Evolutionary conservation across 306 rosid genomes (phyloP).

Genomic region (Adenanthera pavonina): DNA sequence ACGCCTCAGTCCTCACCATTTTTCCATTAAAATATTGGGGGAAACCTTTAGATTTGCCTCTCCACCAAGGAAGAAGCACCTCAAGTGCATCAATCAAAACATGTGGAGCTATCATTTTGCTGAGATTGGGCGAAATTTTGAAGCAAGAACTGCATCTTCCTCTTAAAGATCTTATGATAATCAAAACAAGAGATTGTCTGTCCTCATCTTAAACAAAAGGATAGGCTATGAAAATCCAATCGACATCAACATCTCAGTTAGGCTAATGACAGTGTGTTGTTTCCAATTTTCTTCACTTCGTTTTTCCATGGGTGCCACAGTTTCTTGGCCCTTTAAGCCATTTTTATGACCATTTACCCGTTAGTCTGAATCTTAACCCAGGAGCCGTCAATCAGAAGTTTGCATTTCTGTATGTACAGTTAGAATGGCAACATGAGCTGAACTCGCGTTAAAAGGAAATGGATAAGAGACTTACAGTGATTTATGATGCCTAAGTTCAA

Average conservation of each 20-base stretch:
- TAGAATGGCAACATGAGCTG: not conserved
- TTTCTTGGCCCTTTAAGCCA: not conserved
- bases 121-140: slow-evolving; percentile 48
- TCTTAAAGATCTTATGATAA: slow-evolving; percentile 45
- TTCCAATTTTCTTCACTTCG: slow-evolving; percentile 24
- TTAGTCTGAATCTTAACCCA: not conserved
- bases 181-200: slow-evolving; percentile 50
- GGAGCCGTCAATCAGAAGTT: not conserved
- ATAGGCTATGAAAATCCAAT: slow-evolving; percentile 31
- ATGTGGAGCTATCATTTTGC: slow-evolving; percentile 55
- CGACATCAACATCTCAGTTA: slow-evolving; percentile 46
- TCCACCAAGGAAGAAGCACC: slow-evolving; percentile 63
- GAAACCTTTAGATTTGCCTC: slow-evolving; percentile 66
- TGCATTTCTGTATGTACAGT: not conserved
- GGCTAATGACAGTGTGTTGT: slow-evolving; percentile 33
- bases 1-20: slow-evolving; percentile 67
- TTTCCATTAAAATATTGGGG: slow-evolving; percentile 43
- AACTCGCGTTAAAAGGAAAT: not conserved
- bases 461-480: not conserved
- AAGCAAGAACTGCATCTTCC: slow-evolving; percentile 49
- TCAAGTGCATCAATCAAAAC: slow-evolving; percentile 33
- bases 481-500: not conserved
- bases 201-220: slow-evolving; percentile 40
- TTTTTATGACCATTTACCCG: not conserved
- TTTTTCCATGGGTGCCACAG: slow-evolving; percentile 38